Evolutionary conservation across 2,329 filamentous ascomycete species (phyloP).

Genomic region (Ramichloridium luteum): DNA sequence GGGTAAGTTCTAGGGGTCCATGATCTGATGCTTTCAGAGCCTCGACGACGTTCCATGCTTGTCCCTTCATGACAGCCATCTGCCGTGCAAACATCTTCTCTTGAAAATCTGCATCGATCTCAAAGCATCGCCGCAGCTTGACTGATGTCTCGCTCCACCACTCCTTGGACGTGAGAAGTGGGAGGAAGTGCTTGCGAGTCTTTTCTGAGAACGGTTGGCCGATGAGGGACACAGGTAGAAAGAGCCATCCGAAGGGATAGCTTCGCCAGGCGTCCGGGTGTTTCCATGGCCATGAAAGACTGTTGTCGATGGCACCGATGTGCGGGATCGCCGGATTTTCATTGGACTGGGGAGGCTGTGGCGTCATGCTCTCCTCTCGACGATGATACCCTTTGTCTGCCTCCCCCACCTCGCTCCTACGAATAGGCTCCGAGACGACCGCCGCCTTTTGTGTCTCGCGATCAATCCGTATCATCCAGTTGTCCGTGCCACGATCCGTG

Average conservation of each 20-base stretch:
- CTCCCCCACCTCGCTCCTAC: constrained; percentile 36
- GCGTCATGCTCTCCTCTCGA: constrained; percentile 72
- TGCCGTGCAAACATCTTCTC: constrained; percentile 98
- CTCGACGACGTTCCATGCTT: constrained; percentile 98
- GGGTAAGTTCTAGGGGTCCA: constrained; percentile 82
- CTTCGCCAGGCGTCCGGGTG: constrained; percentile 85
- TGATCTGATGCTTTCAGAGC: constrained; percentile 88
- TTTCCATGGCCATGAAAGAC: constrained; percentile 97
- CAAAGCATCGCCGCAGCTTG: constrained; percentile 74
- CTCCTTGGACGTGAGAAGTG: constrained; percentile 79
- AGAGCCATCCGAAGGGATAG: constrained; percentile 97
- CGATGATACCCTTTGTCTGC: constrained; percentile 19
- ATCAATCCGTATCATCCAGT: constrained; percentile 99
- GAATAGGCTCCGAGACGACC: constrained; percentile 75
- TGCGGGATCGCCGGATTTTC: constrained; percentile 50
- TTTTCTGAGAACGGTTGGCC: constrained; percentile 91
- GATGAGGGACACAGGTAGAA: constrained; percentile 90
- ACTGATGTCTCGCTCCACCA: constrained; percentile 96
- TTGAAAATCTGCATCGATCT: constrained; percentile 88
- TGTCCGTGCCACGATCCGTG: constrained; percentile 89
- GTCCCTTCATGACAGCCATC: constrained; percentile 97
- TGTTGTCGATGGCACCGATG: constrained; percentile 94
- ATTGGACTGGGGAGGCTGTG: constrained; percentile 32
- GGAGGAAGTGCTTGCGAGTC: constrained; percentile 90
- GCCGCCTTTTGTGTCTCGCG: constrained; percentile 70